phyloP scores from a whole-genome alignment of 2,329 filamentous ascomycete genomes.

The Nothophaeocryptopus gaeumannii region DNA sequence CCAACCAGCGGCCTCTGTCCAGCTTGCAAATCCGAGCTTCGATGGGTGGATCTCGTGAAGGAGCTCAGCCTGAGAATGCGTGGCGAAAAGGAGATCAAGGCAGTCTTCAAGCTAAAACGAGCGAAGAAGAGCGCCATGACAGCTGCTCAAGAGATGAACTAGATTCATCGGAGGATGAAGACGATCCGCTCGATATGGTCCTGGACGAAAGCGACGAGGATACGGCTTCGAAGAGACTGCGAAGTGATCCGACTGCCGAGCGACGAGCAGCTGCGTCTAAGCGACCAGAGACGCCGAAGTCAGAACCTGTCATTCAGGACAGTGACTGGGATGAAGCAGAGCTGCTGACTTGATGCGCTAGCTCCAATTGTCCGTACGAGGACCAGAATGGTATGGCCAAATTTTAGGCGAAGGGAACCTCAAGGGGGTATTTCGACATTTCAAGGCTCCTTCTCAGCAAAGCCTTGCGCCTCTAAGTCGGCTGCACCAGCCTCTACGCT shows the following conservation, averaged over 20 bases:
- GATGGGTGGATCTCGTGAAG: constrained; percentile 77
- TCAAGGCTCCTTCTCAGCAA: constrained; percentile 28
- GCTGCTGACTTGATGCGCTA: constrained; percentile 35
- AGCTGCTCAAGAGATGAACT: constrained; percentile 17
- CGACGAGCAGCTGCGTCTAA: background rate
- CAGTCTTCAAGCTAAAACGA: constrained; percentile 56
- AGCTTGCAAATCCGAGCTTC: constrained; percentile 58
- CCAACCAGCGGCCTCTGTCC: constrained; percentile 71
- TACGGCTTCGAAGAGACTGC: constrained; percentile 9
- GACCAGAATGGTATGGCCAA: too few relatives aligned
- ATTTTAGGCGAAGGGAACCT: too few relatives aligned
- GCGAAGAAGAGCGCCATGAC: constrained; percentile 11
- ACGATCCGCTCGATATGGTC: constrained; percentile 16
- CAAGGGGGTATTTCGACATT: too few relatives aligned
- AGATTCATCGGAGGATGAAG: constrained; percentile 24
- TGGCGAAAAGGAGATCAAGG: constrained; percentile 66
- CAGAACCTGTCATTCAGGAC: constrained; percentile 49
- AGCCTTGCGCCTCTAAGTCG: constrained; percentile 48
- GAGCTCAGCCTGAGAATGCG: constrained; percentile 73
- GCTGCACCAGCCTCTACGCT: constrained; percentile 49
- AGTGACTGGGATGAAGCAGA: constrained; percentile 54
- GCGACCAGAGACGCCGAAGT: constrained; percentile 16
- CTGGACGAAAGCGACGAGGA: constrained; percentile 30
- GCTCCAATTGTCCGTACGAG: too few relatives aligned
- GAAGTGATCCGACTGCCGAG: constrained; percentile 24